Base-by-base conservation (phyloP, 805 yeast species). In the Saccharomycopsis guyanensis region DNA sequence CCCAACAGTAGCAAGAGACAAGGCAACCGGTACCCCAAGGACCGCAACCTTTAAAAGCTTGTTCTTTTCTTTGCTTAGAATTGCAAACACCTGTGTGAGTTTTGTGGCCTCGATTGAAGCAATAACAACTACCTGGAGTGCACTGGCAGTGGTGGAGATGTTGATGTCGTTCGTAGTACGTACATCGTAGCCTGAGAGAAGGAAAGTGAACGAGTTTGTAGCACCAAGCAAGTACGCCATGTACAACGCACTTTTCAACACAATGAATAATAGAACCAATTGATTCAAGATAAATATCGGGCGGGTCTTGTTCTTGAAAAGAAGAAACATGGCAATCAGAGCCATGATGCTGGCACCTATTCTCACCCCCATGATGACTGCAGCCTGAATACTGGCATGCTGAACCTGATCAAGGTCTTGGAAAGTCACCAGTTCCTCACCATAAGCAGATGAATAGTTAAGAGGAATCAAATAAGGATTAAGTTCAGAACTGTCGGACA, bases 281-380 rank as follows among this genome's bases (percentile, higher is more conserved):
- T 79, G 80, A 61, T 89, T 88, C 38, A 87, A 63, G n/a, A 80
- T 60, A 60, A 86, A 91, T 24, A 87, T 75, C 5, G 88, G 85
- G 0, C 89, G 76, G 19, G 62, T 71, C 55, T 71, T 76, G 49
- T 73, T 75, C 45, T 71, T 73, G 48, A 80, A 59, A 55, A 72
- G 68, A 37, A 80, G 62, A 3, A 71, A 54, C 12, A 73, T 60
- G 3, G 69, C 59, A 10, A 73, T 60, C 43, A 75, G 57, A 3
- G 79, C 69, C 2, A 74, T 49, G 4, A 65, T 62, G 2, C 77
- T 71, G 35, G 80, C 69, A 12, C 86, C 86, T 33, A 80, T 63
- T 51, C 82, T 69, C 2, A 73, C 69, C 10, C 86, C 84, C 56
- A 71, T 73, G 36, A 79, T 64, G 18, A 74, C 66, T 0, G 71